Base-by-base conservation (phyloP, 345 rosid species). In the Citrus australasica region DNA sequence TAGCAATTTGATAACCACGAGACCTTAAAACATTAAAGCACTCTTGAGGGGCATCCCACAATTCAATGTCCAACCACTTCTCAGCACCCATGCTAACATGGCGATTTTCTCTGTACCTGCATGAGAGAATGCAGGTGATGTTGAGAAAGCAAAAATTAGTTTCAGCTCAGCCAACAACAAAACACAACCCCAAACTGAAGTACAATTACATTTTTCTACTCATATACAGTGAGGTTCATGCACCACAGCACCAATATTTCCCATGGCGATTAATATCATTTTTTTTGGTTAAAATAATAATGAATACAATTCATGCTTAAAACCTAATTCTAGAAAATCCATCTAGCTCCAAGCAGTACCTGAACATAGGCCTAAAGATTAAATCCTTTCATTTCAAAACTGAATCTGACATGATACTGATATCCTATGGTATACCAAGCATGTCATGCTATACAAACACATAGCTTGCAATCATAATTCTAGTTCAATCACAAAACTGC, bases 71-170 rank as follows among this genome's bases (percentile, higher is more conserved):
- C 78, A 95, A 83, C 99, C 99, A 95, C 84, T 95, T 95, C 89
- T 95, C 99, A n/a, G 98, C 98, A 61, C 99, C 99, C 98, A 92
- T 92, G 83, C 99, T 92, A 63, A 95, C 96, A 87, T 93, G 94
- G 46, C 98, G 95, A 79, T 95, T 92, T 37, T 92, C 91, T 79
- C 85, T 92, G 83, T 95, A 93, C 84, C 98, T 95, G 86, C 79
- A 84, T 40, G 55, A 79, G 37, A 66, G 40, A 37, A 75, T 17
- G 35, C 40, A 24, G 11, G 22, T 51, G 13, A 19, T 42, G 25
- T 62, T 30, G 40, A 48, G 33, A 75, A 46, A 63, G 38, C 60
- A 42, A 51, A 22, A 42, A 62, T 10, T 25, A 19, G 38, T 28
- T 59, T 73, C 6, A 6, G 24, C 53, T 53, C n/a, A 21, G 25